phyloP scores from a whole-genome alignment of 305 asterid genomes.

The Fraxinus baroniana region DNA sequence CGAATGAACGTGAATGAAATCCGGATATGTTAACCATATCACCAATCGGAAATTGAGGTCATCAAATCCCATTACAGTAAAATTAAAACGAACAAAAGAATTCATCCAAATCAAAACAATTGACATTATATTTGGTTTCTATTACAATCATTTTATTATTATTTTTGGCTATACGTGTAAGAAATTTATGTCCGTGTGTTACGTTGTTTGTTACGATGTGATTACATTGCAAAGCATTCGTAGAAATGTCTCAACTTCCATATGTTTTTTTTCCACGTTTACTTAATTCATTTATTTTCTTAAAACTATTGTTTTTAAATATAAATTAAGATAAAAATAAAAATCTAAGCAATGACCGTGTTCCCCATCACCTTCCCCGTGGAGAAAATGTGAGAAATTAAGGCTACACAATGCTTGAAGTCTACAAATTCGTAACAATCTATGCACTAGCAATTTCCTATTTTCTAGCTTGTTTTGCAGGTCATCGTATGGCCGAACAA shows the following conservation, averaged over 20 bases:
- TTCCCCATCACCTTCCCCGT: background rate
- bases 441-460: background rate
- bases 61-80: background rate
- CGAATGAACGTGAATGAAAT: background rate
- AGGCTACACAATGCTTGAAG: background rate
- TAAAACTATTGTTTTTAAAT: background rate
- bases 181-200: background rate
- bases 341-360: background rate
- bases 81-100: background rate
- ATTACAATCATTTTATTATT: background rate
- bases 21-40: background rate
- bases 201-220: background rate
- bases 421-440: background rate
- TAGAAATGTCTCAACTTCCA: background rate
- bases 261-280: background rate
- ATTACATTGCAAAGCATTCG: background rate
- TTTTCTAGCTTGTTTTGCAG: background rate
- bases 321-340: too few relatives aligned
- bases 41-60: background rate
- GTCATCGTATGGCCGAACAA: background rate
- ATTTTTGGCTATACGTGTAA: background rate
- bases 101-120: background rate
- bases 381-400: background rate
- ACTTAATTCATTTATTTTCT: background rate
- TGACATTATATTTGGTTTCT: background rate